phyloP scores from a whole-genome alignment of 2,329 filamentous ascomycete species.

The Xylaria sp. region DNA sequence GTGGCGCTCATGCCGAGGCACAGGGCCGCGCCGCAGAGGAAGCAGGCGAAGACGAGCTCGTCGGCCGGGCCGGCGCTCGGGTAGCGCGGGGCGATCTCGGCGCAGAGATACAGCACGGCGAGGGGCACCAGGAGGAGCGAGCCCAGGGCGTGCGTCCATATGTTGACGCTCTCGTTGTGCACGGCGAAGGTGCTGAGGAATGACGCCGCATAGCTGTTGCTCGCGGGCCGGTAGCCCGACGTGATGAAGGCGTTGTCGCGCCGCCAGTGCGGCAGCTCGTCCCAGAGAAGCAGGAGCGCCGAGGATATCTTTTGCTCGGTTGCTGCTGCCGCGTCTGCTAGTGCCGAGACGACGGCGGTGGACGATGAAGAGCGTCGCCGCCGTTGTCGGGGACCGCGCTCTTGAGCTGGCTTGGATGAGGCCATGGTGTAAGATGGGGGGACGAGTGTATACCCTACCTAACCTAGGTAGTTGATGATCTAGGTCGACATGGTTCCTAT shows the following conservation, averaged over 20 bases:
- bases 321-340: slow-evolving; percentile 36
- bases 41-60: slow-evolving; percentile 78
- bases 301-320: slow-evolving; percentile 55
- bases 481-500: neutral
- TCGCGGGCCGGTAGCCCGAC: slow-evolving; percentile 63
- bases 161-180: slow-evolving; percentile 72
- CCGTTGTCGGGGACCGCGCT: slow-evolving; percentile 46
- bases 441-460: neutral
- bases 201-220: slow-evolving; percentile 61
- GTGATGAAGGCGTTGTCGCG: slow-evolving; percentile 68
- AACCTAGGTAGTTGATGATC: neutral
- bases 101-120: slow-evolving; percentile 64
- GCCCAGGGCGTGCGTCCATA: slow-evolving; percentile 73
- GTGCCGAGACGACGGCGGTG: slow-evolving; percentile 44
- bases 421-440: slow-evolving; percentile 19
- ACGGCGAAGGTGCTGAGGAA: slow-evolving; percentile 56
- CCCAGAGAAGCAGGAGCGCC: slow-evolving; percentile 63
- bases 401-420: slow-evolving; percentile 7
- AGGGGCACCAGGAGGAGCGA: slow-evolving; percentile 65
- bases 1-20: slow-evolving; percentile 85
- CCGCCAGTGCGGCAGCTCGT: slow-evolving; percentile 68
- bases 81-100: slow-evolving; percentile 72
- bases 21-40: slow-evolving; percentile 77
- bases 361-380: slow-evolving; percentile 45
- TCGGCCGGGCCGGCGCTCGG: slow-evolving; percentile 69